A percentile compares a stretch with the other conserved stretches of the same genome.
These are phyloP conservation scores for Solanum chilense DNA, from an alignment of 257 asterid species.

Conservation along the genomic window DNA sequence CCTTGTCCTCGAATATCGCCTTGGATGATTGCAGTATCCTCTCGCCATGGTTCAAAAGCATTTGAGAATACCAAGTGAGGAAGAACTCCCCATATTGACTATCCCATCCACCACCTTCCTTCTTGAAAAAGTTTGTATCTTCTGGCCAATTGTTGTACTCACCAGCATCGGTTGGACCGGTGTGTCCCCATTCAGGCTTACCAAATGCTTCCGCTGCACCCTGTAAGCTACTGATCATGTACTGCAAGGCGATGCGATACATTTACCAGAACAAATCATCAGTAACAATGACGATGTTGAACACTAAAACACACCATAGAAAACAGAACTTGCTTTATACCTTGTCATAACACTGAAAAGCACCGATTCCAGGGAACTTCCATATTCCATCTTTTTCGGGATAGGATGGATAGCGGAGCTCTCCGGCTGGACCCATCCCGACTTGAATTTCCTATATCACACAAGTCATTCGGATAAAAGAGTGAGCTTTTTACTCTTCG, in stretches of 20 bases:
- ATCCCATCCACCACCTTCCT: conserved; percentile 79
- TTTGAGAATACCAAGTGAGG: conserved; percentile 84
- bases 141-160: conserved; percentile 97
- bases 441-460: conserved; percentile 79
- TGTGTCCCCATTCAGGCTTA: conserved; percentile 86
- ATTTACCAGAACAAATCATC: neutral
- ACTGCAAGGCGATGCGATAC: conserved; percentile 26
- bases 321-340: conserved; percentile 10
- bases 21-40: conserved; percentile 53
- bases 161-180: conserved; percentile 92
- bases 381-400: conserved; percentile 79
- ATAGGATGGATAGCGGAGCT: conserved; percentile 92
- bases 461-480: neutral
- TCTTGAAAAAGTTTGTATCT: conserved; percentile 81
- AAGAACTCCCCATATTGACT: conserved; percentile 67
- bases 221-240: conserved; percentile 79
- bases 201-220: conserved; percentile 78
- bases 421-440: conserved; percentile 99
- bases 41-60: conserved; percentile 86
- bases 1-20: conserved; percentile 29
- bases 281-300: neutral
- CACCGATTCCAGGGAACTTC: conserved; percentile 93
- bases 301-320: neutral
- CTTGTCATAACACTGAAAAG: conserved; percentile 95
- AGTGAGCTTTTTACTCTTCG: neutral